Evolutionary conservation across 768 basidiomycete genomes (phyloP).

Genomic region (Lactarius psammicola): DNA sequence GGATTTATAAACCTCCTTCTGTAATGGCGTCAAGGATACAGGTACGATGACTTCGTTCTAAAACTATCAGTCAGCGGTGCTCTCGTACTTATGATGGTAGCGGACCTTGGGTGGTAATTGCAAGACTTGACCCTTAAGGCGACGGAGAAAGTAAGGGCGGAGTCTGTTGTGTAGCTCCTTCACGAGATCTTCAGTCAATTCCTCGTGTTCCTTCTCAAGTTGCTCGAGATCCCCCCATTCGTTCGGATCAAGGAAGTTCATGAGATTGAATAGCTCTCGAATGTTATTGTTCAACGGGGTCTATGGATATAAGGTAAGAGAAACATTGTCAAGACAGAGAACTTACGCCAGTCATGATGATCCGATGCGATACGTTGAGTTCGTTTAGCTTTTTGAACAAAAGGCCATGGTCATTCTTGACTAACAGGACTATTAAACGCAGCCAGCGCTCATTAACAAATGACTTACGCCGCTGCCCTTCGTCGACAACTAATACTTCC

Average conservation of each 20-base stretch:
- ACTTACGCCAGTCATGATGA: conserved; percentile 86
- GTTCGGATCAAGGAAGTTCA: conserved; percentile 87
- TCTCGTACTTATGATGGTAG: conserved; percentile 1
- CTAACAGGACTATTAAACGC: conserved; percentile 42
- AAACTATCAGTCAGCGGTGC: conserved; percentile 2
- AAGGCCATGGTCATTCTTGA: conserved; percentile 77
- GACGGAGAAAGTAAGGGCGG: conserved; percentile 88
- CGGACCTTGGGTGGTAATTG: conserved; percentile 86
- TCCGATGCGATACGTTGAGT: conserved; percentile 70
- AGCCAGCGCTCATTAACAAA: conserved; percentile 17
- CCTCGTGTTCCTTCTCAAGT: conserved; percentile 71
- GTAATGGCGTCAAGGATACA: conserved; percentile 80
- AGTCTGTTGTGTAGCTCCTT: conserved; percentile 75
- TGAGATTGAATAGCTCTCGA: conserved; percentile 92
- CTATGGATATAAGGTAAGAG: conserved; percentile 36
- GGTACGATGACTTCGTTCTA: conserved; percentile 93
- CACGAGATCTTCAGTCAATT: conserved; percentile 76
- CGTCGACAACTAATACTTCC: conserved; percentile 93
- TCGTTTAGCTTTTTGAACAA: conserved; percentile 83
- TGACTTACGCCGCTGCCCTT: conserved; percentile 81
- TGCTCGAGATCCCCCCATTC: conserved; percentile 74
- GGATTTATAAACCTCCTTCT: conserved; percentile 84
- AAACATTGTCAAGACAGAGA: conserved; percentile 2
- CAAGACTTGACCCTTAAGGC: conserved; percentile 90
- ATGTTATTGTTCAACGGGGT: conserved; percentile 98